Percentiles rank a stretch among this genome's conserved stretches.
Evolutionary conservation across 495 filamentous ascomycete genomes (phyloP).

Genomic region (Antarctomyces pellizariae): DNA sequence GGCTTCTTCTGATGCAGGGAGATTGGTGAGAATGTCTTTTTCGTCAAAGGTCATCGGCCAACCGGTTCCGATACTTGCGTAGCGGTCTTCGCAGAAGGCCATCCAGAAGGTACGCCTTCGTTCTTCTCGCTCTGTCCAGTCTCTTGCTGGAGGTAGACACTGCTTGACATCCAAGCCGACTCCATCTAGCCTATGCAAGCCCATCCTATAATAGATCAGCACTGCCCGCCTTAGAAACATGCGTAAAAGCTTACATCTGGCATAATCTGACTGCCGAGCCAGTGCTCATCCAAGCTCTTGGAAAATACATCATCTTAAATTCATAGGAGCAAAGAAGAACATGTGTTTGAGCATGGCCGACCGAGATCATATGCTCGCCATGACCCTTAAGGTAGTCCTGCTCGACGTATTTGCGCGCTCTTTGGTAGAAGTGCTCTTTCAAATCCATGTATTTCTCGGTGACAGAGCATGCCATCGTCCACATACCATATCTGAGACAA

Average conservation of each 20-base stretch:
- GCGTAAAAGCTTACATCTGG: constrained; percentile 34
- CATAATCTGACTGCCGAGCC: constrained; percentile 53
- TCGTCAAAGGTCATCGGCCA: constrained; percentile 95
- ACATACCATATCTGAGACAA: constrained; percentile 79
- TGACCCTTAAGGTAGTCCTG: constrained; percentile 80
- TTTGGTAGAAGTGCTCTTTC: constrained; percentile 66
- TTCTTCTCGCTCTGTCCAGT: constrained; percentile 90
- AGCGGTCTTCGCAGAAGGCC: constrained; percentile 71
- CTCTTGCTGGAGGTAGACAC: constrained; percentile 57
- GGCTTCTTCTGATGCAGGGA: constrained; percentile 71
- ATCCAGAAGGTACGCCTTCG: constrained; percentile 86
- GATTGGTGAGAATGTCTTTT: constrained; percentile 66
- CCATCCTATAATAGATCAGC: constrained; percentile 29
- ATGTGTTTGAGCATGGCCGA: constrained; percentile 69
- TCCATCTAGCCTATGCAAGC: constrained; percentile 74
- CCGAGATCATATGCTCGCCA: constrained; percentile 63
- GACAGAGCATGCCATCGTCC: constrained; percentile 66
- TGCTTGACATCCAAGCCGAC: constrained; percentile 80
- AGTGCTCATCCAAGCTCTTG: constrained; percentile 80
- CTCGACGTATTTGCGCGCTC: constrained; percentile 75
- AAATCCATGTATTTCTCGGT: constrained; percentile 56
- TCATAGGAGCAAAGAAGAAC: constrained; percentile 62
- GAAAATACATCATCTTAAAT: constrained; percentile 96
- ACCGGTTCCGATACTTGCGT: constrained; percentile 89
- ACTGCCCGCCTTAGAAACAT: constrained; percentile 5